Base-by-base conservation (phyloP, 768 basidiomycete genomes). In the Auriscalpium vulgare region DNA sequence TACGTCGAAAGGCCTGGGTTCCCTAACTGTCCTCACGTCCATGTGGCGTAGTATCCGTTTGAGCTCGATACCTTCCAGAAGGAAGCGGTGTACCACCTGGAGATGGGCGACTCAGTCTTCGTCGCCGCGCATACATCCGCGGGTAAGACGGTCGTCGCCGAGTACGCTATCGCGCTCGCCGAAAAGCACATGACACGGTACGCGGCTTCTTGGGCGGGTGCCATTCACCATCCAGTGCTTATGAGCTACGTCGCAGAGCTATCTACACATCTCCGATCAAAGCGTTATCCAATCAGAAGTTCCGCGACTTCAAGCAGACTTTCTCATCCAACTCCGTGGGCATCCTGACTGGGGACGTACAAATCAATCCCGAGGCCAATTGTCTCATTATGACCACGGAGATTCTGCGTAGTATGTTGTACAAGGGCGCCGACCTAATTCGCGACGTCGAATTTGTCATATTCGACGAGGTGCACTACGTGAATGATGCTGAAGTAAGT, bases 71-170 rank as follows among this genome's bases (percentile, higher is more conserved):
- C 87, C 0, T 99, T 98, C 74, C 97, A 99, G 70, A 98, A 97
- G 69, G 93, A 98, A 68, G 97, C 97, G 1, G 91, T 98, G 8
- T 97, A 97, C 70, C 94, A 97, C 70, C 78, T 99, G 16, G 97
- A 99, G 69, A 84, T 90, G 77, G 97, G 95, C 9, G 91, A 99
- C 62, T 95, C 93, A 11, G 95, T 99, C 16, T 99, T 99, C 68
- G 95, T 99, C n/a, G 97, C 97, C 13, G 97, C 97, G 6, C 97
- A 99, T 72, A 99, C 97, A 4, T 95, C 91, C n/a, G 97, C 97
- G 14, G 97, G 97, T 37, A 99, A 99, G 72, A 99, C 97, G 1
- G 97, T 98, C 16, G 97, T 99, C 8, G 97, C 97, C 0, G 97
- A 99, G 67, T 99, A 98, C 69, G 97, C 97, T 2, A 98, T 99